Evolutionary conservation across 2,329 filamentous ascomycete genomes (phyloP), one percentile per base, ranked within the genome.

Genomic region (Colletotrichum sp.): DNA sequence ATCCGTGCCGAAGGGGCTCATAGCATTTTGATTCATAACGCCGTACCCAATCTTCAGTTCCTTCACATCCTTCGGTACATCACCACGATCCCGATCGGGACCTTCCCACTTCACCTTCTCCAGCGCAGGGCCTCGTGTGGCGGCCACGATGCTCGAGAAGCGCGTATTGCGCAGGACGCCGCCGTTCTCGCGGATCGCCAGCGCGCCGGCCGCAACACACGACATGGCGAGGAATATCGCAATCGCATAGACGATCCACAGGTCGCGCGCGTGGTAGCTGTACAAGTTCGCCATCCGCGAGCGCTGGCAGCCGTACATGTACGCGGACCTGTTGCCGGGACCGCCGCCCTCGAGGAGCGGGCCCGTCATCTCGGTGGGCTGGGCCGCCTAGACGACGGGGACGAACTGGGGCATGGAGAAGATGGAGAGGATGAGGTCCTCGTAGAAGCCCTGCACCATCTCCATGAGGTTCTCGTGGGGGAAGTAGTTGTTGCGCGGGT

Each of bases 91-190:
- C 8, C 68, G 34, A 9, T 71, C 62, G 4, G 71, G 68, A 2
- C 71, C 71, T 31, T 75, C 76, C 75, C 78, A 79, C 8, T 78
- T 77, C 6, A 84, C 72, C 73, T 79, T 81, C 57, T 84, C 83
- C 12, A 84, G 75, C 15, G 80, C 82, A 6, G 78, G 79, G 2
- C 83, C 83, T 4, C 83, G 78, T 12, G 83, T 84, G 3, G 83
- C 82, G 13, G 83, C 82, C 21, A 84, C 79, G 57, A 84, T 83
- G 73, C 81, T 82, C 15, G 82, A 83, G 76, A 84, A 84, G 0
- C 80, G 78, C 29, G 81, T 84, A 73, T 82, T 80, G 11, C 81
- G 78, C 15, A 81, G 78, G 6, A 81, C 76, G 3, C 81, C 78
- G 8, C 83, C 82, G 67, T 82, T 81, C 47, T 79, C 77, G 4